Conservation (phyloP, 441 rosid genomes). For the Kokia cookei region DNA sequence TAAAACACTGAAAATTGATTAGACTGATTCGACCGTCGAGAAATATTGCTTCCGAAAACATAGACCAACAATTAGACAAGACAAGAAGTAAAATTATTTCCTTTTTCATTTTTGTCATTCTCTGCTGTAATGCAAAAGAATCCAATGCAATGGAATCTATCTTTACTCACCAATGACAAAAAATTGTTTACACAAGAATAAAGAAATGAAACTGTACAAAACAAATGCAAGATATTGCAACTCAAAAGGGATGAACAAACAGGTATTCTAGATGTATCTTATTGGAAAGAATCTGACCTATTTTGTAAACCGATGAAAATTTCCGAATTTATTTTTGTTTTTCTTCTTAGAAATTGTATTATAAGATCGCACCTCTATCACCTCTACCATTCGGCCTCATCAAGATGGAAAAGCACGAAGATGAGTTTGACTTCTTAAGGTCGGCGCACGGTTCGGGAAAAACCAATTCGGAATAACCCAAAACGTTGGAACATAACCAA, state of each 20-base stretch:
- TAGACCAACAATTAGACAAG: too few species aligned
- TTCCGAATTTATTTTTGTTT: constrained; percentile 4
- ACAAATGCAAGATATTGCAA: constrained; percentile 28
- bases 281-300: constrained; percentile 51
- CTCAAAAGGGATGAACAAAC: constrained; percentile 16
- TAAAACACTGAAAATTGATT: too few species aligned
- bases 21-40: too few species aligned
- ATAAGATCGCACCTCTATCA: constrained; percentile 31
- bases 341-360: constrained; percentile 15
- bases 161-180: constrained; percentile 24
- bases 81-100: too few species aligned
- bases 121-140: too few species aligned
- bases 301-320: constrained; percentile 19
- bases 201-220: constrained; percentile 86
- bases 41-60: too few species aligned
- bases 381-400: constrained; percentile 3
- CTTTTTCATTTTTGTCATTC: too few species aligned
- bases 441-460: constrained; percentile 63
- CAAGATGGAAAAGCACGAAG: constrained; percentile 26
- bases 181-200: constrained; percentile 72
- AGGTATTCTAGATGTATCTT: constrained; percentile 33
- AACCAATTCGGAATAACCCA: constrained; percentile 65
- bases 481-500: constrained; percentile 66
- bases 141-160: too few species aligned
- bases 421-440: constrained; percentile 29